Evolutionary conservation across 768 basidiomycete genomes (phyloP).

Genomic region (Mycena crocata): DNA sequence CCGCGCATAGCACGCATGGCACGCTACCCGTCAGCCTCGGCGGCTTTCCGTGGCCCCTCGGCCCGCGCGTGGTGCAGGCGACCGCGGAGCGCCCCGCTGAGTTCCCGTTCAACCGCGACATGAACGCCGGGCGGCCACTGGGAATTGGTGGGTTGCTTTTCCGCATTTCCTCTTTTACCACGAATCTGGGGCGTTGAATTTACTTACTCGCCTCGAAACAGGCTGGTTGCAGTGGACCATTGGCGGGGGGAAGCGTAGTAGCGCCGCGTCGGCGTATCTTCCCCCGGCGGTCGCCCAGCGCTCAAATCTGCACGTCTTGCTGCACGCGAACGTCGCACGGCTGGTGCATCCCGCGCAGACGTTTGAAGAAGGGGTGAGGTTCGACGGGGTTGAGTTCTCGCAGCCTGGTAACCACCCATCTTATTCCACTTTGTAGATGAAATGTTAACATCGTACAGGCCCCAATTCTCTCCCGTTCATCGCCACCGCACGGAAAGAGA

Average conservation of each 20-base stretch:
- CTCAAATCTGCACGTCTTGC: conserved; percentile 42
- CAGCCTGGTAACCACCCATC: conserved; percentile 25
- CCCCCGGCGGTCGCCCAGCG: conserved; percentile 35
- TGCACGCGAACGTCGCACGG: conserved; percentile 36
- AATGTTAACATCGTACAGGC: not conserved
- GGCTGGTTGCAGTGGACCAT: conserved; percentile 42
- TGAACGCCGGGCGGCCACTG: conserved; percentile 41
- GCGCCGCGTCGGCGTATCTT: conserved; percentile 46
- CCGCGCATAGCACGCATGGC: conserved; percentile 48
- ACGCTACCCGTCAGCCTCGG: conserved; percentile 44
- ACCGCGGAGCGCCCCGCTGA: conserved; percentile 35
- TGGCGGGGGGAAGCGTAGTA: conserved; percentile 38
- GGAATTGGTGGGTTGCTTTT: conserved; percentile 39
- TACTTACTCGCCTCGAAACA: too few relatives aligned
- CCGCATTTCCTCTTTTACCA: not conserved
- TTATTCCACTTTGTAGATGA: too few relatives aligned
- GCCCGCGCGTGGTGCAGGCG: conserved; percentile 44
- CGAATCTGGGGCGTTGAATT: too few relatives aligned
- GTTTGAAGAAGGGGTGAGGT: not conserved
- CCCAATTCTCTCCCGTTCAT: conserved; percentile 2
- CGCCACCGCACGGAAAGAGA: conserved; percentile 40
- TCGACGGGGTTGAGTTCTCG: conserved; percentile 28
- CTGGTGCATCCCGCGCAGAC: conserved; percentile 2
- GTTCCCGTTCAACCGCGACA: conserved; percentile 36
- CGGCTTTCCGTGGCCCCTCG: conserved; percentile 40